Percentiles rank a stretch among this genome's conserved stretches.
These are phyloP conservation scores for Digitaria exilis DNA, from an alignment of 202 grass and related monocot genomes.

Conservation along the genomic window DNA sequence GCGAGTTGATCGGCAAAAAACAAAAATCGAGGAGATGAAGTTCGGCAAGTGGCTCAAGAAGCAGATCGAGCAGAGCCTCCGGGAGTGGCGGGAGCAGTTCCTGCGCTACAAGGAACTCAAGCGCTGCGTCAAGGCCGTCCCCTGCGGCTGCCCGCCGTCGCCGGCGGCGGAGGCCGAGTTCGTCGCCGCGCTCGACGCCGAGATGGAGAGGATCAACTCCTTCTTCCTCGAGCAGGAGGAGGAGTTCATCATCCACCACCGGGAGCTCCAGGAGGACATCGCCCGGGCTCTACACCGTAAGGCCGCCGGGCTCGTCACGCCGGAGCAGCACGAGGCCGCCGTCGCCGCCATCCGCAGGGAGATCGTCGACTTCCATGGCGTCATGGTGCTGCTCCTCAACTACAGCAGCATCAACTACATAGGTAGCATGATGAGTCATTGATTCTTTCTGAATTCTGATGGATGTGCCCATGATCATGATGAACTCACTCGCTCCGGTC, in stretches of 20 bases:
- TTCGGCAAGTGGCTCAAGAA: slow-evolving; percentile 78
- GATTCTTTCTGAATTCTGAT: background rate
- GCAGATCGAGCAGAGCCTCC: slow-evolving; percentile 84
- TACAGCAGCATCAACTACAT: slow-evolving; percentile 96
- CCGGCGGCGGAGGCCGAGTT: slow-evolving; percentile 60
- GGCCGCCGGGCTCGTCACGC: background rate
- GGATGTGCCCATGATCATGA: too few species aligned
- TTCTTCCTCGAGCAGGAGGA: slow-evolving; percentile 98
- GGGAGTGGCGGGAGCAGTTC: slow-evolving; percentile 75
- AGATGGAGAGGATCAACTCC: slow-evolving; percentile 75
- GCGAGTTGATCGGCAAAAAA: background rate
- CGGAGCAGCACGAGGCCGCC: slow-evolving; percentile 46
- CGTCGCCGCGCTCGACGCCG: slow-evolving; percentile 52
- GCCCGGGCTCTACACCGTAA: slow-evolving; percentile 25
- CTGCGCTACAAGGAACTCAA: slow-evolving; percentile 94
- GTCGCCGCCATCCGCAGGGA: slow-evolving; percentile 58
- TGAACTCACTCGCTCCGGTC: background rate
- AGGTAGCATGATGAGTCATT: slow-evolving; percentile 4
- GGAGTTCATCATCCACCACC: slow-evolving; percentile 75
- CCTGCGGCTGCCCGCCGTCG: slow-evolving; percentile 35
- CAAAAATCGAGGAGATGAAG: slow-evolving; percentile 66
- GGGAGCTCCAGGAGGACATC: slow-evolving; percentile 70
- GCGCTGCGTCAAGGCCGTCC: slow-evolving; percentile 54
- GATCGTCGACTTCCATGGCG: slow-evolving; percentile 82
- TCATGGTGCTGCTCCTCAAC: slow-evolving; percentile 91